Evolutionary conservation across 805 yeast genomes (phyloP).

Genomic region (Alloascoidea africana): DNA sequence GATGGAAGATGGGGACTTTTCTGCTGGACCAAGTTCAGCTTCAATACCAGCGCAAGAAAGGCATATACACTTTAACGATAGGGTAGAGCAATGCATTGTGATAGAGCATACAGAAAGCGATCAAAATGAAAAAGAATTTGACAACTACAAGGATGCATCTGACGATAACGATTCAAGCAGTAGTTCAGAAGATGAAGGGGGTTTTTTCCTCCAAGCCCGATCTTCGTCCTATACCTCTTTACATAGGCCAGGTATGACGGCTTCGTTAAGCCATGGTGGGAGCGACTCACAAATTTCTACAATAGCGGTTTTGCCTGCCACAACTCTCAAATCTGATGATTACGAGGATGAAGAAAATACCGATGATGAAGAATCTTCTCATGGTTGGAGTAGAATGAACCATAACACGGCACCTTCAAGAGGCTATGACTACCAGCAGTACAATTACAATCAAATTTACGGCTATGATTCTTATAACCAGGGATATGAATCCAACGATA

Average conservation of each 20-base stretch:
- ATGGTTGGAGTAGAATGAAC: conserved; percentile 51
- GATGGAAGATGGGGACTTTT: too few species aligned
- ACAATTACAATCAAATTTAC: conserved; percentile 74
- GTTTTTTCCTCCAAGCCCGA: conserved; percentile 44
- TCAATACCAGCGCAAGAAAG: conserved; percentile 25
- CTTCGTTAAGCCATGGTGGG: conserved; percentile 2
- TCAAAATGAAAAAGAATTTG: conserved; percentile 17
- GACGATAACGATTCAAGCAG: background rate
- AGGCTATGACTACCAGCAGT: conserved; percentile 63
- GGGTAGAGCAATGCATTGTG: conserved; percentile 90
- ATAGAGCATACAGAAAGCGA: conserved; percentile 25
- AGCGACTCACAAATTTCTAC: conserved; percentile 24
- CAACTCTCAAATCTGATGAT: conserved; percentile 66
- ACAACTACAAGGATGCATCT: background rate
- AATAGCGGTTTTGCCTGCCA: conserved; percentile 73
- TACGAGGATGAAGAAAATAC: conserved; percentile 42
- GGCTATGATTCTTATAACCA: too few species aligned
- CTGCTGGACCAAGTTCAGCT: background rate
- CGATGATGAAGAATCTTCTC: conserved; percentile 18
- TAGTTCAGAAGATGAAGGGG: conserved; percentile 46
- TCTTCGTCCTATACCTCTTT: conserved; percentile 18
- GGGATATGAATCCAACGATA: too few species aligned
- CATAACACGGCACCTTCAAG: conserved; percentile 60
- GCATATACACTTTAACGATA: conserved; percentile 84
- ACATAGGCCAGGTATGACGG: conserved; percentile 10